A percentile compares a stretch with the other conserved stretches of the same genome.
phyloP scores from a whole-genome alignment of 2,329 filamentous ascomycete species.

The Colletotrichum viniferum region DNA sequence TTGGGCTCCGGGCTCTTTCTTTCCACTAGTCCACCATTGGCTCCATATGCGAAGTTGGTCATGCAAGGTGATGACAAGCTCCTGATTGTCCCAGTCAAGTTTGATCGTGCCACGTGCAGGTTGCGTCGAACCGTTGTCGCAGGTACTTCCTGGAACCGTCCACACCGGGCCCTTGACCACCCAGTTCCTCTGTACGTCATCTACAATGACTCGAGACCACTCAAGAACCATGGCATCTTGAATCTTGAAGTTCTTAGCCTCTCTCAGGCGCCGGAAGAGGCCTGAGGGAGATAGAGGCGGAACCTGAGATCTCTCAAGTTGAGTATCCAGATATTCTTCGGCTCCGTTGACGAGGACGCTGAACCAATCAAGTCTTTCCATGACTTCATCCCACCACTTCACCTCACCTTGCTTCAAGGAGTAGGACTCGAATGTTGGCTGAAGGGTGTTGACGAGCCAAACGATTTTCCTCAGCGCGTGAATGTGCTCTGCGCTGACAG shows the following conservation, averaged over 20 bases:
- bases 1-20: not conserved
- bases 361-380: not conserved
- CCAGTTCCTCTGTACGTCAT: slow-evolving; percentile 53
- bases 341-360: slow-evolving; percentile 1
- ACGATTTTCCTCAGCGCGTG: slow-evolving; percentile 27
- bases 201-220: slow-evolving; percentile 47
- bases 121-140: slow-evolving; percentile 34
- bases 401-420: slow-evolving; percentile 1
- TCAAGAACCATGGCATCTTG: slow-evolving; percentile 35
- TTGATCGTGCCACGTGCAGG: slow-evolving; percentile 37
- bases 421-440: slow-evolving; percentile 21
- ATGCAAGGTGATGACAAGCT: slow-evolving; percentile 34
- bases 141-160: slow-evolving; percentile 42
- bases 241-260: not conserved
- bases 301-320: not conserved
- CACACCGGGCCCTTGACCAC: slow-evolving; percentile 34
- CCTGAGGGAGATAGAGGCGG: not conserved
- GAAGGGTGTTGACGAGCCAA: slow-evolving; percentile 21
- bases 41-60: slow-evolving; percentile 37
- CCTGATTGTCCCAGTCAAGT: slow-evolving; percentile 33
- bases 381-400: slow-evolving; percentile 6
- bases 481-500: slow-evolving; percentile 24
- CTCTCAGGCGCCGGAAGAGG: slow-evolving; percentile 25
- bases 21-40: slow-evolving; percentile 32
- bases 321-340: slow-evolving; percentile 6